Conservation (phyloP, 169 alveolate genomes). For the Plasmodium vinckei region DNA sequence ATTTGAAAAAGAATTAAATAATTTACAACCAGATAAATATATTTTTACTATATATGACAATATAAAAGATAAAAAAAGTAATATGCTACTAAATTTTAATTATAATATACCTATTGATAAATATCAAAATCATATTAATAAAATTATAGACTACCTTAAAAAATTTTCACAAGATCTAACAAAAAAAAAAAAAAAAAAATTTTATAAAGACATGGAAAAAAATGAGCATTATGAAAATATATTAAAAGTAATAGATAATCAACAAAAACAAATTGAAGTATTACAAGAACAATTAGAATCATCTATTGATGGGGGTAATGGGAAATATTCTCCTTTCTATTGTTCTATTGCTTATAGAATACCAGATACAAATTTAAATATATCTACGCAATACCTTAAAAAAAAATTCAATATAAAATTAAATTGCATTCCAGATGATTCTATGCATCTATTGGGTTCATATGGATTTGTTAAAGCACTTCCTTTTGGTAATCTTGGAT, state of each 20-base stretch:
- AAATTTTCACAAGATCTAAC: constrained; percentile 65
- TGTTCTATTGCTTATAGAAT: constrained; percentile 85
- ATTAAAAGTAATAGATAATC: constrained; percentile 76
- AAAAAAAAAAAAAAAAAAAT: constrained; percentile 37
- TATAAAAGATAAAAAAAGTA: constrained; percentile 2
- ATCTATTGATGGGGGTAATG: constrained; percentile 40
- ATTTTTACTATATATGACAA: constrained; percentile 24
- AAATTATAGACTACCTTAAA: constrained; percentile 76
- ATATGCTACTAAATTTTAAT: neutral
- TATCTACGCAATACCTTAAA: constrained; percentile 77
- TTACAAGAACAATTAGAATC: constrained; percentile 63
- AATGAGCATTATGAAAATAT: constrained; percentile 73
- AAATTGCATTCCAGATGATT: constrained; percentile 86
- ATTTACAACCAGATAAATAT: constrained; percentile 14
- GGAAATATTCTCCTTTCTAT: constrained; percentile 77
- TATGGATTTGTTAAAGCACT: constrained; percentile 85
- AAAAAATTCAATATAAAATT: constrained; percentile 81
- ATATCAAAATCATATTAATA: constrained; percentile 50
- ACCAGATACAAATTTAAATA: constrained; percentile 83
- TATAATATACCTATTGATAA: constrained; percentile 35
- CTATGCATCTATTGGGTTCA: constrained; percentile 80
- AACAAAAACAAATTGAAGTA: constrained; percentile 83
- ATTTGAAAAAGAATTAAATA: constrained; percentile 31
- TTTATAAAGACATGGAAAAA: constrained; percentile 42
- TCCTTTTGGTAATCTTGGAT: constrained; percentile 84